Evolutionary conservation across 331 rosid genomes (phyloP).

Genomic region (Telfairia occidentalis): DNA sequence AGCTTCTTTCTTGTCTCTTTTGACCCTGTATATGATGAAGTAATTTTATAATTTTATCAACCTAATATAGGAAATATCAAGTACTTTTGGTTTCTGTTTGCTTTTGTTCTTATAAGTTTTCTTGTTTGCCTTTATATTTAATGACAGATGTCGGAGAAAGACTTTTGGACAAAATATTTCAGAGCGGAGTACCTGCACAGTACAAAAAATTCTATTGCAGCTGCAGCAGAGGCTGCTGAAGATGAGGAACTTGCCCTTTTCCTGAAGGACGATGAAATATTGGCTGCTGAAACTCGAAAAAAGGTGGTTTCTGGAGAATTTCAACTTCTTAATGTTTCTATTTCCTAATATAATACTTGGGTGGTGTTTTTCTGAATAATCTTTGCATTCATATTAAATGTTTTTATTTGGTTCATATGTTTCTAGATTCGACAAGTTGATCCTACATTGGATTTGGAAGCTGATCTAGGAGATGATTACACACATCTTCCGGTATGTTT

Average conservation of each 20-base stretch:
- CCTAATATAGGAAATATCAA: neutral
- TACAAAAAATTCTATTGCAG: slow-evolving; percentile 66
- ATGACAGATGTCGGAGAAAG: slow-evolving; percentile 75
- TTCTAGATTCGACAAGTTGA: slow-evolving; percentile 77
- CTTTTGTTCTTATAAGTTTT: slow-evolving; percentile 1
- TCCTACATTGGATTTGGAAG: slow-evolving; percentile 97
- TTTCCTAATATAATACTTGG: slow-evolving; percentile 5
- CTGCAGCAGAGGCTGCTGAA: slow-evolving; percentile 99
- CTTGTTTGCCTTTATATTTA: slow-evolving; percentile 1
- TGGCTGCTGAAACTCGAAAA: slow-evolving; percentile 68
- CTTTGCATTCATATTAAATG: neutral
- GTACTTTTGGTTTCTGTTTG: neutral
- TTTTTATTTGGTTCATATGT: neutral
- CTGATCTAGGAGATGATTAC: slow-evolving; percentile 96
- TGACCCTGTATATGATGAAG: neutral
- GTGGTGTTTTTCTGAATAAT: slow-evolving; percentile 14
- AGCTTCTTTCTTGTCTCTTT: neutral
- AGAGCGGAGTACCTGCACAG: slow-evolving; percentile 89
- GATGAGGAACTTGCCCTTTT: slow-evolving; percentile 93
- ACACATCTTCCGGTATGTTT: slow-evolving; percentile 85
- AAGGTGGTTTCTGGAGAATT: slow-evolving; percentile 40
- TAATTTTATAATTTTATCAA: neutral
- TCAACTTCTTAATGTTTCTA: neutral
- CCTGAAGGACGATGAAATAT: slow-evolving; percentile 74
- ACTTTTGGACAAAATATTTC: slow-evolving; percentile 91